Conservation (phyloP, 495 filamentous ascomycete species). For the Trichoderma parareesei region DNA sequence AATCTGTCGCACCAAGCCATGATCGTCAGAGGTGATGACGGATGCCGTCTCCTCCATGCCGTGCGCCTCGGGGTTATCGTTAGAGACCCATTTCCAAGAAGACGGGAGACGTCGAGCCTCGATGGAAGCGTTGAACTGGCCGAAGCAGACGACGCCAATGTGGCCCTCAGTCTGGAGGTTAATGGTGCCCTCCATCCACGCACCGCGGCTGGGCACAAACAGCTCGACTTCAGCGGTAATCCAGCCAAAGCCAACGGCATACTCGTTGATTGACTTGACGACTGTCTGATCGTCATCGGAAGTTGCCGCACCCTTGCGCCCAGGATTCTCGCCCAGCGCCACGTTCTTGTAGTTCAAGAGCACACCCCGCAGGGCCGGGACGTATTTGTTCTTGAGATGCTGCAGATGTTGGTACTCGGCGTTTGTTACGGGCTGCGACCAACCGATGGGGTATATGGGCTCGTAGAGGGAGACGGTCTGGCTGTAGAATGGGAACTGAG, state of each 20-base stretch:
- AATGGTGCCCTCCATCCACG: slow-evolving; percentile 40
- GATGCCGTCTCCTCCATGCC: slow-evolving; percentile 20
- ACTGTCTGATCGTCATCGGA: slow-evolving; percentile 31
- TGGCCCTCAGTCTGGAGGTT: slow-evolving; percentile 42
- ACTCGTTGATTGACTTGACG: slow-evolving; percentile 35
- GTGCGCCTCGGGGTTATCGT: slow-evolving; percentile 16
- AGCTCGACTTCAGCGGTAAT: slow-evolving; percentile 38
- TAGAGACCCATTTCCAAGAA: slow-evolving; percentile 38
- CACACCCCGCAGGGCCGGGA: slow-evolving; percentile 35
- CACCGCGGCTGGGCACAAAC: slow-evolving; percentile 37
- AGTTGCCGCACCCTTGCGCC: slow-evolving; percentile 24
- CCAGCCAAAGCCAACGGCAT: slow-evolving; percentile 38
- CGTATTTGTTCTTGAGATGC: slow-evolving; percentile 39
- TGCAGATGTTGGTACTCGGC: slow-evolving; percentile 36
- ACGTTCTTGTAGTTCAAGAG: slow-evolving; percentile 39
- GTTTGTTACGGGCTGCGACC: slow-evolving; percentile 36
- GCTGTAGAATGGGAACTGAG: slow-evolving; percentile 37
- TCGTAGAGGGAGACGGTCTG: slow-evolving; percentile 42
- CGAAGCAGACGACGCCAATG: slow-evolving; percentile 42
- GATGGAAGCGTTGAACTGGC: slow-evolving; percentile 43
- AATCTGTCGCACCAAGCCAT: slow-evolving; percentile 23
- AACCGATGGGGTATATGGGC: slow-evolving; percentile 37
- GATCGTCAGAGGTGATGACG: slow-evolving; percentile 15
- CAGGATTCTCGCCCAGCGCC: slow-evolving; percentile 35
- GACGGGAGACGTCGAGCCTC: slow-evolving; percentile 36